These are phyloP conservation scores for Pichia eremophila DNA, from an alignment of 805 yeast species.

Conservation along the genomic window DNA sequence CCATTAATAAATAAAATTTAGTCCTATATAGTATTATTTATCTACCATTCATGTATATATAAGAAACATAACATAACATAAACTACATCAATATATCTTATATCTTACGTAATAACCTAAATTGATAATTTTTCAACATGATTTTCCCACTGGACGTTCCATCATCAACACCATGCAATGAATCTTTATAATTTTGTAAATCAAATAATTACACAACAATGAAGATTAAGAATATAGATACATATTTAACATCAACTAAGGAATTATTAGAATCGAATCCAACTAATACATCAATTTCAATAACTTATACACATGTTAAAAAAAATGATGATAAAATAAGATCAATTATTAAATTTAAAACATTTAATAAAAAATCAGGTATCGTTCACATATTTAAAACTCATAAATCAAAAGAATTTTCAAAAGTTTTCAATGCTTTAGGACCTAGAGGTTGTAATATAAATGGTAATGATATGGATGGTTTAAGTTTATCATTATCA, in stretches of 20 bases:
- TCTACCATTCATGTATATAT: background rate
- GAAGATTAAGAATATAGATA: constrained; percentile 22
- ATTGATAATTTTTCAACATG: background rate
- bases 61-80: too few species aligned
- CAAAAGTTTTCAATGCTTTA: constrained; percentile 59
- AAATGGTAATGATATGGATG: constrained; percentile 17
- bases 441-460: constrained; percentile 49
- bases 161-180: too few species aligned
- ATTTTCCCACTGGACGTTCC: background rate
- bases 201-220: too few species aligned
- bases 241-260: constrained; percentile 23
- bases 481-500: constrained; percentile 18
- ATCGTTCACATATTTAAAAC: constrained; percentile 51
- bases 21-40: background rate
- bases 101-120: too few species aligned
- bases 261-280: constrained; percentile 23
- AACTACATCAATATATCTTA: too few species aligned
- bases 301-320: constrained; percentile 27
- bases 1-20: background rate
- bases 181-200: too few species aligned
- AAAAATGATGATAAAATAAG: constrained; percentile 9
- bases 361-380: constrained; percentile 58
- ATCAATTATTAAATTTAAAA: constrained; percentile 41
- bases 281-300: constrained; percentile 20
- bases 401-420: constrained; percentile 59